Percentiles rank a stretch among this genome's conserved stretches.
Evolutionary conservation across 1,139 yeast species (phyloP).

Genomic region (Suhomyces bribrorum): DNA sequence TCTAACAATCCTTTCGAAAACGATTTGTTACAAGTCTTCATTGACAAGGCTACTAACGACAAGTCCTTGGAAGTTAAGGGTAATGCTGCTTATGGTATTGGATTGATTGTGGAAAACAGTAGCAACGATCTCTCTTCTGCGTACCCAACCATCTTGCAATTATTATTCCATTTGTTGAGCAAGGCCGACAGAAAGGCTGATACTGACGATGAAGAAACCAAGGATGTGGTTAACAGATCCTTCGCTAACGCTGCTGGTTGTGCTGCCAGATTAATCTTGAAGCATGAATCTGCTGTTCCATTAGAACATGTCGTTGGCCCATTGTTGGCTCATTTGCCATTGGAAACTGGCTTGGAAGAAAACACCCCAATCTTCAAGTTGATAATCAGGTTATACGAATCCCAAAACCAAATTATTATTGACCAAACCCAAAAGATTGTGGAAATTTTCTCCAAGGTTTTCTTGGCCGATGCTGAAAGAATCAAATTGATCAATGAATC

Average conservation of each 20-base stretch:
- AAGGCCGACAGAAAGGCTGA: constrained; percentile 73
- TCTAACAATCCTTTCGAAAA: constrained; percentile 64
- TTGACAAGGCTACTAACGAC: constrained; percentile 70
- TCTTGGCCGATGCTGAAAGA: constrained; percentile 71
- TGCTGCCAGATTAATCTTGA: constrained; percentile 86
- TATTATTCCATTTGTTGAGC: constrained; percentile 74
- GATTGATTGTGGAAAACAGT: constrained; percentile 69
- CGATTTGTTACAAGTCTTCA: constrained; percentile 70
- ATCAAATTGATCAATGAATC: constrained; percentile 67
- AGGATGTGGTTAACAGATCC: constrained; percentile 80
- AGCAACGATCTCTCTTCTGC: constrained; percentile 58
- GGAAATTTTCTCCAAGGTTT: constrained; percentile 68
- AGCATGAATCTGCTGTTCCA: constrained; percentile 74
- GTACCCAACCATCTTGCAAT: constrained; percentile 70
- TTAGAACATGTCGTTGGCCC: constrained; percentile 77
- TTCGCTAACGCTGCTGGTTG: constrained; percentile 97
- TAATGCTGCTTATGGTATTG: constrained; percentile 95
- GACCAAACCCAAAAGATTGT: constrained; percentile 64
- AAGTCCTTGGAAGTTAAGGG: constrained; percentile 88
- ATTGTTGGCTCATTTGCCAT: constrained; percentile 77
- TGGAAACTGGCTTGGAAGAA: constrained; percentile 88
- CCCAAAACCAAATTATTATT: constrained; percentile 57
- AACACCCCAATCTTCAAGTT: constrained; percentile 86
- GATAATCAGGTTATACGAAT: constrained; percentile 68
- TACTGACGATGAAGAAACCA: constrained; percentile 71